phyloP scores from a whole-genome alignment of 176 grass and related monocot species.

The Aegilops sharonensis region DNA sequence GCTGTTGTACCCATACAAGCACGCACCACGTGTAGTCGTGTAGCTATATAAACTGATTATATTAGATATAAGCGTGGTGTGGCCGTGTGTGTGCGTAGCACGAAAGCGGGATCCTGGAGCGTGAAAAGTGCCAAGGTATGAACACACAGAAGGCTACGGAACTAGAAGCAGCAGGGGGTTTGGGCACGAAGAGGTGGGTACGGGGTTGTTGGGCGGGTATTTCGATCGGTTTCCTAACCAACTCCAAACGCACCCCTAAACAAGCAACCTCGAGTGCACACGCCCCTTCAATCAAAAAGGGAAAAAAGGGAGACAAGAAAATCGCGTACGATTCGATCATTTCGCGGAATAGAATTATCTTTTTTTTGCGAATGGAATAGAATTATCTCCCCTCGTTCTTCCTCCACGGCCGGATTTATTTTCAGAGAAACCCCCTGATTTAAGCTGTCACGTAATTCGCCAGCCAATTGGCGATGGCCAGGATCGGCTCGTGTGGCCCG shows the following conservation, averaged over 20 bases:
- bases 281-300: background rate
- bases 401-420: background rate
- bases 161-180: background rate
- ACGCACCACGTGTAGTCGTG: background rate
- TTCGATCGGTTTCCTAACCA: constrained; percentile 52
- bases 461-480: background rate
- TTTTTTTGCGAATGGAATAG: too few relatives aligned
- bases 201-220: constrained; percentile 45
- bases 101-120: background rate
- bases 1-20: background rate
- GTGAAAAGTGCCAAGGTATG: background rate
- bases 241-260: constrained; percentile 30
- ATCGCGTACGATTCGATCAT: background rate
- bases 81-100: background rate
- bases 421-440: too few relatives aligned
- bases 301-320: background rate
- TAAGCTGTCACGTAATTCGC: background rate
- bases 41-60: background rate
- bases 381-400: background rate
- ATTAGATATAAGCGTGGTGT: background rate
- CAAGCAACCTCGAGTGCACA: constrained; percentile 38
- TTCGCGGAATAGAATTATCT: background rate
- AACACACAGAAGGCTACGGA: background rate
- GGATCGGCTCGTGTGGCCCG: constrained; percentile 30
- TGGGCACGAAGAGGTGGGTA: constrained; percentile 24